Evolutionary conservation across 2,329 filamentous ascomycete species (phyloP).

Genomic region (Talaromyces rugulosus): DNA sequence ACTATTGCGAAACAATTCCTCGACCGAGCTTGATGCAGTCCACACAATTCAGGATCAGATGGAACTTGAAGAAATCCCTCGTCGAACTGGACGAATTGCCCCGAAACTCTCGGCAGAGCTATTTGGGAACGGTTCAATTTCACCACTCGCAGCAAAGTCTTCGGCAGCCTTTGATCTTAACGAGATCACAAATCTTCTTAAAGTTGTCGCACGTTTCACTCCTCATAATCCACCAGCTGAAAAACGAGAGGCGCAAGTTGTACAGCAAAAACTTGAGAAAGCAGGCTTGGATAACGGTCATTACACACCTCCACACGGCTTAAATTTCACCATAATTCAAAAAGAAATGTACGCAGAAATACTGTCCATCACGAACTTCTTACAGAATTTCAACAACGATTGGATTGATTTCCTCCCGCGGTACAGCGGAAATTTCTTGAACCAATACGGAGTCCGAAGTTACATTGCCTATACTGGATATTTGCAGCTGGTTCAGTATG

Average conservation of each 20-base stretch:
- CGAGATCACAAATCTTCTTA: background rate
- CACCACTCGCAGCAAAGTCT: background rate
- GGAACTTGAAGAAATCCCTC: background rate
- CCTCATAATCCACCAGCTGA: background rate
- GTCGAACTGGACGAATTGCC: background rate
- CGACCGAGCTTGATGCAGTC: slow-evolving; percentile 14
- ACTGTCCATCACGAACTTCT: background rate
- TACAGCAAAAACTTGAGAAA: background rate
- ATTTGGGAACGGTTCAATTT: background rate
- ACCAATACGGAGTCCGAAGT: background rate
- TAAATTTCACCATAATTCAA: background rate
- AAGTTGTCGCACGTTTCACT: background rate
- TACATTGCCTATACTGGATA: background rate
- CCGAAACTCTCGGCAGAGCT: background rate
- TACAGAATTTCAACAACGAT: background rate
- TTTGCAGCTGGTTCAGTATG: slow-evolving; percentile 14
- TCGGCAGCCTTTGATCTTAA: background rate
- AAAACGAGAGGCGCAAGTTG: background rate
- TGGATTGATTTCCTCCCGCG: background rate
- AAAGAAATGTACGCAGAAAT: background rate
- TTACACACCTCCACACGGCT: background rate
- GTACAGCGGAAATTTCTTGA: background rate
- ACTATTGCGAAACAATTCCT: slow-evolving; percentile 11
- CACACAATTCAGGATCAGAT: slow-evolving; percentile 15
- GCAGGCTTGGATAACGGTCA: background rate